Percentiles rank a stretch among this genome's conserved stretches.
phyloP scores from a whole-genome alignment of 1,139 yeast genomes.

The Saccharomyces hybrid region DNA sequence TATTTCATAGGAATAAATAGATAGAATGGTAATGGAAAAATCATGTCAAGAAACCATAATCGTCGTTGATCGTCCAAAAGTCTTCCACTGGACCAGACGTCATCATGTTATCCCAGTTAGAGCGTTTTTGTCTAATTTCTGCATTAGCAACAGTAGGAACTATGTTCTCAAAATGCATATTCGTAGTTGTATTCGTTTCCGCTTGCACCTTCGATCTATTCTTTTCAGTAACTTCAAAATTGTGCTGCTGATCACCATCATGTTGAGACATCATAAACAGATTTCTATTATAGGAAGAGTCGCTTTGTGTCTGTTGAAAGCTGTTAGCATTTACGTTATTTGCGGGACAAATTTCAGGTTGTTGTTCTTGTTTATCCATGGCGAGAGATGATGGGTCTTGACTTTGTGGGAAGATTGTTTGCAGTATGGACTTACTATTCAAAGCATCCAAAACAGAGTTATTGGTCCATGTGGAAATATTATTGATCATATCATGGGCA shows the following conservation, averaged over 20 bases:
- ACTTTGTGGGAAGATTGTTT: neutral
- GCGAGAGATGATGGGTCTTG: neutral
- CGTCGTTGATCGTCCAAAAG: constrained; percentile 38
- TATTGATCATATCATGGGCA: constrained; percentile 52
- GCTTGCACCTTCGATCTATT: constrained; percentile 15
- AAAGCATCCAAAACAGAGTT: constrained; percentile 22
- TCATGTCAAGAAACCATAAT: constrained; percentile 38
- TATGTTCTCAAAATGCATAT: neutral
- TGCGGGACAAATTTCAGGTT: neutral
- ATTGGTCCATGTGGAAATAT: constrained; percentile 51
- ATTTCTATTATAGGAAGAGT: neutral
- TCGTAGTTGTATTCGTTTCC: neutral
- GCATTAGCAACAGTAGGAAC: constrained; percentile 4
- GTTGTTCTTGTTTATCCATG: neutral
- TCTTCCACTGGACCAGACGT: constrained; percentile 34
- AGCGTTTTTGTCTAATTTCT: neutral
- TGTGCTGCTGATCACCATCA: neutral
- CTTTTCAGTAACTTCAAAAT: constrained; percentile 28
- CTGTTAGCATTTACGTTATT: neutral
- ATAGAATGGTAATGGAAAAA: neutral
- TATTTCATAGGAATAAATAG: no score
- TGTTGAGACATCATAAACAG: neutral
- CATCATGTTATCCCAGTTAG: constrained; percentile 1
- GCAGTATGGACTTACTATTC: constrained; percentile 4
- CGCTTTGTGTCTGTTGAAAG: neutral